Evolutionary conservation across 1,284 basidiomycete genomes (phyloP).

Genomic region (Volvariella surrecta): DNA sequence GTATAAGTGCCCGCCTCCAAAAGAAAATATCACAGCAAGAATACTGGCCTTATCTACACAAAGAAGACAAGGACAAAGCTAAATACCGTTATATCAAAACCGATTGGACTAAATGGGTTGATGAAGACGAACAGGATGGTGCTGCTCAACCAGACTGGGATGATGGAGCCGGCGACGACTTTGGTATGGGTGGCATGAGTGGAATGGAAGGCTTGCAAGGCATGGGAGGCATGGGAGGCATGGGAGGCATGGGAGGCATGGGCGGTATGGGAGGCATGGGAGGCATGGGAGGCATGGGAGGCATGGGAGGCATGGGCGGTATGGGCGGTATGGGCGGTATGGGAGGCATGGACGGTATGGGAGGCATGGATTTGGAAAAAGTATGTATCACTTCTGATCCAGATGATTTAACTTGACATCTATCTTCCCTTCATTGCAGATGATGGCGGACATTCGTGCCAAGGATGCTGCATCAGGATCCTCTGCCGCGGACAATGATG

Average conservation of each 20-base stretch:
- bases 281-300: conserved; percentile 25
- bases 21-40: conserved; percentile 74
- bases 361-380: conserved; percentile 45
- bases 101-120: conserved; percentile 89
- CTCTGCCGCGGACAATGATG: conserved; percentile 36
- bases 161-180: conserved; percentile 34
- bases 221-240: conserved; percentile 37
- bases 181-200: conserved; percentile 36
- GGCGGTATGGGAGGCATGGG: conserved; percentile 28
- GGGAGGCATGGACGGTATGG: conserved; percentile 34
- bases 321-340: conserved; percentile 30
- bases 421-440: conserved; percentile 26
- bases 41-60: conserved; percentile 87
- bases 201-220: conserved; percentile 36
- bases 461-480: conserved; percentile 27
- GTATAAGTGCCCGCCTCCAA: conserved; percentile 58
- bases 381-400: conserved; percentile 23
- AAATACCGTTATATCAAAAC: conserved; percentile 81
- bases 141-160: conserved; percentile 32
- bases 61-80: conserved; percentile 67
- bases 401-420: background rate
- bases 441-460: conserved; percentile 58
- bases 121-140: conserved; percentile 91
- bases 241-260: conserved; percentile 35
- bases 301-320: conserved; percentile 33